phyloP scores from a whole-genome alignment of 495 filamentous ascomycete species.

The Cercophora newfieldiana region DNA sequence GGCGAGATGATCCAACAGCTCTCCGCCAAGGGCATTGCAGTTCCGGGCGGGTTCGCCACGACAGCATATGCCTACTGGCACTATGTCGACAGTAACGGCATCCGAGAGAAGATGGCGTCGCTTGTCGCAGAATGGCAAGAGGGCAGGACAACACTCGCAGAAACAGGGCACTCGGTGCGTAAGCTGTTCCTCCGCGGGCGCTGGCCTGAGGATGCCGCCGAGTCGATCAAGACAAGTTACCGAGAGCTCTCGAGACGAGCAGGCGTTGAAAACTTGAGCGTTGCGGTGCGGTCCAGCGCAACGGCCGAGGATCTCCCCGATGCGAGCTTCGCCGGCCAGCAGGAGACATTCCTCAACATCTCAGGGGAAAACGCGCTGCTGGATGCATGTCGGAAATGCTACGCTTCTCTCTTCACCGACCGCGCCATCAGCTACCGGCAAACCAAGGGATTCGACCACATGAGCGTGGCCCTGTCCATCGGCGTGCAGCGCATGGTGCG shows the following conservation, averaged over 20 bases:
- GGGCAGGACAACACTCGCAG: slow-evolving; percentile 18
- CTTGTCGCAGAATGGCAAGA: slow-evolving; percentile 27
- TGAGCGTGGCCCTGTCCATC: slow-evolving; percentile 36
- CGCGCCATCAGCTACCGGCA: slow-evolving; percentile 40
- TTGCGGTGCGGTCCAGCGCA: slow-evolving; percentile 42
- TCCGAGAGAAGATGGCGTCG: slow-evolving; percentile 29
- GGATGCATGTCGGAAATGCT: slow-evolving; percentile 35
- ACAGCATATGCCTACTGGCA: slow-evolving; percentile 38
- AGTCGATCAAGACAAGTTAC: slow-evolving; percentile 22
- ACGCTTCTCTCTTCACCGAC: slow-evolving; percentile 41
- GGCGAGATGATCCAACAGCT: slow-evolving; percentile 40
- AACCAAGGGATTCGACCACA: slow-evolving; percentile 37
- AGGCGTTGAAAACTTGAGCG: slow-evolving; percentile 24
- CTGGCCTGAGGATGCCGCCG: slow-evolving; percentile 24
- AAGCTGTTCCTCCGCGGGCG: slow-evolving; percentile 24
- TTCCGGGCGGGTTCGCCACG: slow-evolving; percentile 37
- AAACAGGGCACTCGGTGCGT: slow-evolving; percentile 22
- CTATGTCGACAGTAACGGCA: slow-evolving; percentile 32
- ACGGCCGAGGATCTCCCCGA: slow-evolving; percentile 43
- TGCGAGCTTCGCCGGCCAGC: slow-evolving; percentile 42
- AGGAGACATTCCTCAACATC: slow-evolving; percentile 38
- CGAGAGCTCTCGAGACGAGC: slow-evolving; percentile 16
- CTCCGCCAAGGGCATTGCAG: slow-evolving; percentile 27
- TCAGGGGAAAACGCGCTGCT: slow-evolving; percentile 23
- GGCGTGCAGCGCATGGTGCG: slow-evolving; percentile 43